Evolutionary conservation across 1,284 basidiomycete species (phyloP).

Genomic region (Calocybe gambosa): DNA sequence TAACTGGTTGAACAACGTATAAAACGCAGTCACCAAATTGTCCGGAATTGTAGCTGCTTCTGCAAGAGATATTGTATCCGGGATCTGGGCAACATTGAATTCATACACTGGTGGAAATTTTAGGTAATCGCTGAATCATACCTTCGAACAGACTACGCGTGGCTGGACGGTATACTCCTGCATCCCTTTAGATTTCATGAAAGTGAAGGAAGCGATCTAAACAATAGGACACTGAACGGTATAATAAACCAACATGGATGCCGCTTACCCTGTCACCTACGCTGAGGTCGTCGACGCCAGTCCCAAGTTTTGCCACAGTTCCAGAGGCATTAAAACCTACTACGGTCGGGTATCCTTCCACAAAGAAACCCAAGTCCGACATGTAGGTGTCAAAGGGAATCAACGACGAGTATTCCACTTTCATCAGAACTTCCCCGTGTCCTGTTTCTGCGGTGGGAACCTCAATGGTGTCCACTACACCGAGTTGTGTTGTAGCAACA

Average conservation of each 20-base stretch:
- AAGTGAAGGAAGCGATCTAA: constrained; percentile 35
- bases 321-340: constrained; percentile 39
- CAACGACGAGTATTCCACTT: constrained; percentile 37
- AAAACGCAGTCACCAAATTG: constrained; percentile 45
- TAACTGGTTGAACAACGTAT: constrained; percentile 40
- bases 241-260: not conserved
- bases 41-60: constrained; percentile 45
- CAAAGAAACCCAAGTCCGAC: constrained; percentile 11
- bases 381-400: constrained; percentile 16
- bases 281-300: constrained; percentile 31
- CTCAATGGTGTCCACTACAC: constrained; percentile 31
- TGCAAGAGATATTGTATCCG: constrained; percentile 31
- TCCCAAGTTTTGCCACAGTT: constrained; percentile 32
- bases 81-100: constrained; percentile 27
- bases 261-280: constrained; percentile 36
- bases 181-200: constrained; percentile 28
- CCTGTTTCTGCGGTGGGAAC: constrained; percentile 35
- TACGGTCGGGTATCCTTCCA: constrained; percentile 13
- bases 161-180: constrained; percentile 38
- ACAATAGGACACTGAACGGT: not conserved
- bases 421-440: constrained; percentile 37
- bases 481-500: constrained; percentile 32
- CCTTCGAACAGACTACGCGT: constrained; percentile 35
- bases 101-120: too few species aligned
- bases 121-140: constrained; percentile 16